A percentile compares a stretch with the other conserved stretches of the same genome.
Conservation (phyloP, 768 basidiomycete species). For the Lactifluus hygrophoroides region DNA sequence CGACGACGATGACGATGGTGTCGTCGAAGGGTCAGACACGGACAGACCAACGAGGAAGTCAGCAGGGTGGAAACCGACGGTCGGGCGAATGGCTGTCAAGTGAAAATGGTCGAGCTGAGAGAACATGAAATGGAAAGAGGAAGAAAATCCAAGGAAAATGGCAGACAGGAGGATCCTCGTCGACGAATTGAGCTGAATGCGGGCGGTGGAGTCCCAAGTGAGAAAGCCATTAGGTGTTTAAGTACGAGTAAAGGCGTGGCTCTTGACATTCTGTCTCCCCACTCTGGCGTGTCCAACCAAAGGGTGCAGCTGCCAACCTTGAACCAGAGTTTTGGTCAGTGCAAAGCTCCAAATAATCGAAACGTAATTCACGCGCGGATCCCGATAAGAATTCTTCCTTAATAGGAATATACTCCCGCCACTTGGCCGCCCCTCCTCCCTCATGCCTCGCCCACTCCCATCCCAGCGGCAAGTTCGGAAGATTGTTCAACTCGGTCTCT, state of each 20-base stretch:
- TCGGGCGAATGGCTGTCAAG: conserved; percentile 5
- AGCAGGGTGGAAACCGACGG: not conserved
- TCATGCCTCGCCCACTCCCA: not conserved
- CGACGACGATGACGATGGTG: not conserved
- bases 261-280: not conserved
- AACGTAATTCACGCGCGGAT: conserved; percentile 1
- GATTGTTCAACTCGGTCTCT: not conserved
- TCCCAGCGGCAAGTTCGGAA: conserved; percentile 10
- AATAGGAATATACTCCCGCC: not conserved
- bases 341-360: no score
- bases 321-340: no score
- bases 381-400: not conserved
- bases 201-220: conserved; percentile 7
- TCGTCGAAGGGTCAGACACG: not conserved
- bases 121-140: conserved; percentile 11
- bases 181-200: conserved; percentile 2
- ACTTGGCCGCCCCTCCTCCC: not conserved
- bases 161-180: conserved; percentile 12
- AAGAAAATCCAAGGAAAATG: not conserved
- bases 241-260: conserved; percentile 16
- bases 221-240: conserved; percentile 20
- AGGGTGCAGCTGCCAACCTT: no score
- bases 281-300: not conserved
- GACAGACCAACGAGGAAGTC: not conserved
- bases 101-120: not conserved